These are phyloP conservation scores for Colletotrichum magnum DNA, from an alignment of 2,329 filamentous ascomycete genomes.

Conservation along the genomic window DNA sequence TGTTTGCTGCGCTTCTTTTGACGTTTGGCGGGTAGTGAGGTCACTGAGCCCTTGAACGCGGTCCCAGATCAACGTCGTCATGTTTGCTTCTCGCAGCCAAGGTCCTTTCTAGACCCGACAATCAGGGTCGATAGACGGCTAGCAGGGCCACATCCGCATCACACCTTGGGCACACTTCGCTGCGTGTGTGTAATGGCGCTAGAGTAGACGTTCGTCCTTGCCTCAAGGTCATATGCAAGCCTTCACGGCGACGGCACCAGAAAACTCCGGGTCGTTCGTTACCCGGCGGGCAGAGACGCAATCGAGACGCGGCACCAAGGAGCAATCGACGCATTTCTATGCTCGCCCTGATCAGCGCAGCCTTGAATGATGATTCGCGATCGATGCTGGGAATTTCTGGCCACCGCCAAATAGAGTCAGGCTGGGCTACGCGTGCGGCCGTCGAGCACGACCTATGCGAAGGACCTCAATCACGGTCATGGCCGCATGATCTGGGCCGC, in stretches of 20 bases:
- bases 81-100: constrained; percentile 11
- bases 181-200: no score
- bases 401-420: neutral
- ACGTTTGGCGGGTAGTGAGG: constrained; percentile 13
- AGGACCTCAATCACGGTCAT: constrained; percentile 2
- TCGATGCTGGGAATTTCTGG: constrained; percentile 3
- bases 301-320: constrained; percentile 17
- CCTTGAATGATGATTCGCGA: constrained; percentile 2
- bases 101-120: constrained; percentile 25
- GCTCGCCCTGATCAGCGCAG: constrained; percentile 18
- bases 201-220: constrained; percentile 5
- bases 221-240: constrained; percentile 3
- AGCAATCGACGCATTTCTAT: constrained; percentile 3
- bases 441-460: constrained; percentile 9
- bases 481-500: constrained; percentile 30
- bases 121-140: constrained; percentile 23
- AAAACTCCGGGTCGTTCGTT: constrained; percentile 12
- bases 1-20: constrained; percentile 7
- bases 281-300: constrained; percentile 6
- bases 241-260: constrained; percentile 7
- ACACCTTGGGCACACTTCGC: neutral
- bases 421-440: constrained; percentile 15
- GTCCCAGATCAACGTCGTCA: constrained; percentile 10
- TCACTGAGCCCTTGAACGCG: constrained; percentile 4
- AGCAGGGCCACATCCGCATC: constrained; percentile 15